Evolutionary conservation across 225 moss, liverwort and hornwort species (phyloP).

Genomic region (Lunularia cruciata): DNA sequence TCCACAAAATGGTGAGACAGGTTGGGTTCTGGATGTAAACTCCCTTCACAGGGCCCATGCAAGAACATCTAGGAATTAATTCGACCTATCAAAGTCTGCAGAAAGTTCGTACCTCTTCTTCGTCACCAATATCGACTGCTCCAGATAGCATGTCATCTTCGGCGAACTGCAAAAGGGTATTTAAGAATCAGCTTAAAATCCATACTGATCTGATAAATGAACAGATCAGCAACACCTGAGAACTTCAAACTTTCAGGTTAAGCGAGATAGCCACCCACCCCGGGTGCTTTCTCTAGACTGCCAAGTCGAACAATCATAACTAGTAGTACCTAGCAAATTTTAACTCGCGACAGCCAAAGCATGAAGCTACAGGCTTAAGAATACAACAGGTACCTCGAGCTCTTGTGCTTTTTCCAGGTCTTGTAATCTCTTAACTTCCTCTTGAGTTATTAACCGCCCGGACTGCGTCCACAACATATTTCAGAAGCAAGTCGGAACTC

Average conservation of each 20-base stretch:
- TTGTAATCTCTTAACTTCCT: slow-evolving; percentile 59
- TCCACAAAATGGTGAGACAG: background rate
- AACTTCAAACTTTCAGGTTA: too few relatives aligned
- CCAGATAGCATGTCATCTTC: slow-evolving; percentile 74
- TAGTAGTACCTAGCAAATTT: too few relatives aligned
- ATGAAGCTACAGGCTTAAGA: too few relatives aligned
- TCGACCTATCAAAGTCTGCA: background rate
- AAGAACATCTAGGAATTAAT: background rate
- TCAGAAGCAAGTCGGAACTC: background rate
- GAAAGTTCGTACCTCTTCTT: slow-evolving; percentile 43
- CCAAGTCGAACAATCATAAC: too few relatives aligned
- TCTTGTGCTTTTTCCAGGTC: slow-evolving; percentile 77
- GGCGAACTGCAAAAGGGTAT: slow-evolving; percentile 56
- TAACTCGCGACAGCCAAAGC: too few relatives aligned
- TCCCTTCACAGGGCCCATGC: background rate
- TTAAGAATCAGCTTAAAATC: too few relatives aligned
- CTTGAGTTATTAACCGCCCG: slow-evolving; percentile 66
- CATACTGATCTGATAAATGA: too few relatives aligned
- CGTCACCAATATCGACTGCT: slow-evolving; percentile 92
- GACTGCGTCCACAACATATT: slow-evolving; percentile 47
- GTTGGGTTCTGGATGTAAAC: too few relatives aligned
- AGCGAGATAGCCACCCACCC: too few relatives aligned
- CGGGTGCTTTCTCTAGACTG: too few relatives aligned
- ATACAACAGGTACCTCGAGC: slow-evolving; percentile 49
- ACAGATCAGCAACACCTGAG: too few relatives aligned